Conservation (phyloP, 1,139 yeast species). For the Hemisphaericaspora xylanilytica region DNA sequence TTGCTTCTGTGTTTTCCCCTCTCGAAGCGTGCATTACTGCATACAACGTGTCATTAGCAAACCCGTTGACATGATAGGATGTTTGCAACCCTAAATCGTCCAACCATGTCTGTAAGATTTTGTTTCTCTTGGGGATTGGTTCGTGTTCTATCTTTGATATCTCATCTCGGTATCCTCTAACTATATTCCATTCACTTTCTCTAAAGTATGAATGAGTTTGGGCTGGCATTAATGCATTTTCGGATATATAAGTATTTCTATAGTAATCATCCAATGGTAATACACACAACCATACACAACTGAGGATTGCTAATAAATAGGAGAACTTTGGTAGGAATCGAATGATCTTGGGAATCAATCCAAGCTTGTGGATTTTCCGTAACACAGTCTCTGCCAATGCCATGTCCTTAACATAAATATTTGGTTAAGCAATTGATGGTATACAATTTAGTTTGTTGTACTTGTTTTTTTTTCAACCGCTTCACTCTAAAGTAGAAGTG, state of each 20-base stretch:
- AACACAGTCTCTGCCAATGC: slow-evolving; percentile 58
- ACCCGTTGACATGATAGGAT: slow-evolving; percentile 39
- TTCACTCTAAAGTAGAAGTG: no score
- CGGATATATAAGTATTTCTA: slow-evolving; percentile 82
- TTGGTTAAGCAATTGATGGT: no score
- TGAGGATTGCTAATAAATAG: slow-evolving; percentile 54
- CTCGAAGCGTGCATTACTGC: slow-evolving; percentile 90
- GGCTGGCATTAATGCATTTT: slow-evolving; percentile 95
- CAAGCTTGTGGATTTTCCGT: slow-evolving; percentile 53
- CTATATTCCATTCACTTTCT: slow-evolving; percentile 91
- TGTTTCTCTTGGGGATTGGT: slow-evolving; percentile 38
- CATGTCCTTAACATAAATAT: no score
- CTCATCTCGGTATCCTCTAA: slow-evolving; percentile 79
- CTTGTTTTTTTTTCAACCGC: no score
- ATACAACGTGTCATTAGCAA: slow-evolving; percentile 53
- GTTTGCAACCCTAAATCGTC: slow-evolving; percentile 72
- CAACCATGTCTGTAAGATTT: slow-evolving; percentile 57
- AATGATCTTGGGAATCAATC: slow-evolving; percentile 58
- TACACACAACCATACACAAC: slow-evolving; percentile 64
- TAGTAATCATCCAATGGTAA: slow-evolving; percentile 82
- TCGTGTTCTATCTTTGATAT: slow-evolving; percentile 37
- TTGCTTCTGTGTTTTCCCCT: slow-evolving; percentile 95
- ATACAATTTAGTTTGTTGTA: no score
- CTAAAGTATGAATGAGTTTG: slow-evolving; percentile 91
- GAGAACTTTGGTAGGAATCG: slow-evolving; percentile 61